A percentile compares a stretch with the other conserved stretches of the same genome.
Evolutionary conservation across 257 asterid genomes (phyloP).

Genomic region (Mentha longifolia): DNA sequence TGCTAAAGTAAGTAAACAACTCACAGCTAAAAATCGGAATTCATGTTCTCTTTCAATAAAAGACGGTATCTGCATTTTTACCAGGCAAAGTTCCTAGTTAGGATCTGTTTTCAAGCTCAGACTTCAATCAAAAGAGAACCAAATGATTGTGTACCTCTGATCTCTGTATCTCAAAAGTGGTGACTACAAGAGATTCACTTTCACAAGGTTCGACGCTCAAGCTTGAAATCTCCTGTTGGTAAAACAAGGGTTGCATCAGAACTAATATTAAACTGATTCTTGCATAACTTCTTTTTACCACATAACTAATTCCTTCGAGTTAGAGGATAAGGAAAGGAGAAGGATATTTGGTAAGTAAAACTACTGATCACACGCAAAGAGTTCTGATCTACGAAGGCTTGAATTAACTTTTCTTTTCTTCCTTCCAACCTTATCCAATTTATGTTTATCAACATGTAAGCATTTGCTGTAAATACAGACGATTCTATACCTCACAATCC

Average conservation of each 20-base stretch:
- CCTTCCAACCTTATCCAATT: background rate
- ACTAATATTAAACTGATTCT: slow-evolving; percentile 7
- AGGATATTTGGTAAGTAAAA: slow-evolving; percentile 1
- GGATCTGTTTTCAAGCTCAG: slow-evolving; percentile 23
- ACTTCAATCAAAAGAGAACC: slow-evolving; percentile 19
- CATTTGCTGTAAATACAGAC: background rate
- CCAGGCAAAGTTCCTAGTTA: slow-evolving; percentile 36
- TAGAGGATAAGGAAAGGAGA: slow-evolving; percentile 2
- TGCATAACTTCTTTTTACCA: background rate
- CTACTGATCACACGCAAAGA: slow-evolving; percentile 15
- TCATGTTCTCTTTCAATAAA: slow-evolving; percentile 97
- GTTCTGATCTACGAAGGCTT: background rate
- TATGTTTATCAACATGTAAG: background rate
- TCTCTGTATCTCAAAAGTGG: slow-evolving; percentile 83
- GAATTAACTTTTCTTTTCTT: background rate
- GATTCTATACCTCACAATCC: background rate
- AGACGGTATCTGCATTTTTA: slow-evolving; percentile 71
- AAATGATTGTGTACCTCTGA: slow-evolving; percentile 67
- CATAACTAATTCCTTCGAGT: background rate
- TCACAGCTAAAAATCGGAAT: slow-evolving; percentile 90
- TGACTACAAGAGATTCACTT: slow-evolving; percentile 70
- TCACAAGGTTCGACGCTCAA: slow-evolving; percentile 92
- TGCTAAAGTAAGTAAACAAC: slow-evolving; percentile 37
- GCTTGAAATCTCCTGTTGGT: slow-evolving; percentile 88
- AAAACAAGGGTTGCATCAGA: slow-evolving; percentile 17